Evolutionary conservation across 2,329 filamentous ascomycete species (phyloP).

Genomic region (Verticillium klebahnii): DNA sequence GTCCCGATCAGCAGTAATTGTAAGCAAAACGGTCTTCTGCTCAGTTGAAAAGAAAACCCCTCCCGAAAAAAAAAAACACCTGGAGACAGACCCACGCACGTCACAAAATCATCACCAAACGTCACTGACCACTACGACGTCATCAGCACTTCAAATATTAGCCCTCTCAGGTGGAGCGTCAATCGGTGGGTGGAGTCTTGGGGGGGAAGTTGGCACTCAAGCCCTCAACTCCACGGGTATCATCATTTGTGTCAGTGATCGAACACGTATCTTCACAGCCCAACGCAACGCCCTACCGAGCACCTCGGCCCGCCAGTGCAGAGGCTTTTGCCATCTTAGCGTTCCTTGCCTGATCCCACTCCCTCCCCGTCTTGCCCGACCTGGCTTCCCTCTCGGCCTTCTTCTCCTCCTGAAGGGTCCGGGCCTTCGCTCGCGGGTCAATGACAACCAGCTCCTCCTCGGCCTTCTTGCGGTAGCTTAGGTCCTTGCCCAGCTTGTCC

Average conservation of each 20-base stretch:
- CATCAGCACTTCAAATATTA: not conserved
- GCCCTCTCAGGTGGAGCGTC: not conserved
- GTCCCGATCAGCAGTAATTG: not conserved
- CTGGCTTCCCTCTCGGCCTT: conserved; percentile 52
- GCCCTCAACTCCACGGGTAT: not conserved
- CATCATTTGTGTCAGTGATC: not conserved
- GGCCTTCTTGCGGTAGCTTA: conserved; percentile 85
- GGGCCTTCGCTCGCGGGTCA: conserved; percentile 80
- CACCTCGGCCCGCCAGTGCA: conserved; percentile 52
- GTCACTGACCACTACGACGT: not conserved
- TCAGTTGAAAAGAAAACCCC: not conserved
- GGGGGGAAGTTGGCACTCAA: not conserved
- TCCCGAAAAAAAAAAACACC: not conserved
- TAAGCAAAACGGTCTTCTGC: not conserved
- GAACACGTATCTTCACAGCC: not conserved
- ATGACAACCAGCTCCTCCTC: conserved; percentile 91
- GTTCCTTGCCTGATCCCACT: conserved; percentile 56
- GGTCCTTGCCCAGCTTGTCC: conserved; percentile 85
- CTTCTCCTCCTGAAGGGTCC: conserved; percentile 63
- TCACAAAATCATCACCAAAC: not conserved
- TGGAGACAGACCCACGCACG: not conserved
- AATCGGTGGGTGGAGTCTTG: not conserved
- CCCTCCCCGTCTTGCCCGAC: conserved; percentile 45
- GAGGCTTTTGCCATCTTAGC: conserved; percentile 49
- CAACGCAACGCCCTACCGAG: conserved; percentile 34